These are phyloP conservation scores for Solanum pinnatisectum DNA, from an alignment of 257 asterid species.

Conservation along the genomic window DNA sequence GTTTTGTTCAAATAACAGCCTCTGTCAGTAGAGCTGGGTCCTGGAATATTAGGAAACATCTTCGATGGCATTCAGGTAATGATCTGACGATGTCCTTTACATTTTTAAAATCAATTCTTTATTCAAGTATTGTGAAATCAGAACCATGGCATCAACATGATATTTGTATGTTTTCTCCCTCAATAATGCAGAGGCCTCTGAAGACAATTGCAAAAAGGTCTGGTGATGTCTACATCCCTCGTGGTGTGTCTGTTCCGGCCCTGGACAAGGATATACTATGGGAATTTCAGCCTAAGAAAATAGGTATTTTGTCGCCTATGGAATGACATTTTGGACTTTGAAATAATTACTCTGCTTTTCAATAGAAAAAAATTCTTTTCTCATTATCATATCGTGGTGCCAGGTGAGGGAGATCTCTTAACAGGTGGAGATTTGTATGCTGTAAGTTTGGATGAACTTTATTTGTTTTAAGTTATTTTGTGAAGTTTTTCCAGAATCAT, in stretches of 20 bases:
- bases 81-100: not conserved
- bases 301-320: constrained; percentile 32
- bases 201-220: constrained; percentile 90
- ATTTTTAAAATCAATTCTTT: not conserved
- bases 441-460: constrained; percentile 38
- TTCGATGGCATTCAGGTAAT: constrained; percentile 96
- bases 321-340: not conserved
- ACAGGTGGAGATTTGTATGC: constrained; percentile 96
- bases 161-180: not conserved
- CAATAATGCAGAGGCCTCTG: constrained; percentile 77
- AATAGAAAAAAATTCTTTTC: not conserved
- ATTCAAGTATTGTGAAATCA: not conserved
- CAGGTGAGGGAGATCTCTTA: constrained; percentile 93
- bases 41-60: constrained; percentile 93
- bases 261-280: constrained; percentile 90
- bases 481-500: not conserved
- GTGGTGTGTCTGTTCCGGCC: constrained; percentile 98
- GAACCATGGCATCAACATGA: not conserved
- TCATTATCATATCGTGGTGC: constrained; percentile 5
- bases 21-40: constrained; percentile 90
- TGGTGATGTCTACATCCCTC: constrained; percentile 98
- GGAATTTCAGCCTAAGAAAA: constrained; percentile 92
- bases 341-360: not conserved
- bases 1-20: constrained; percentile 45
- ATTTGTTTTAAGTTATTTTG: not conserved